Base-by-base conservation (phyloP, 306 rosid genomes). In the Dicorynia guianensis region DNA sequence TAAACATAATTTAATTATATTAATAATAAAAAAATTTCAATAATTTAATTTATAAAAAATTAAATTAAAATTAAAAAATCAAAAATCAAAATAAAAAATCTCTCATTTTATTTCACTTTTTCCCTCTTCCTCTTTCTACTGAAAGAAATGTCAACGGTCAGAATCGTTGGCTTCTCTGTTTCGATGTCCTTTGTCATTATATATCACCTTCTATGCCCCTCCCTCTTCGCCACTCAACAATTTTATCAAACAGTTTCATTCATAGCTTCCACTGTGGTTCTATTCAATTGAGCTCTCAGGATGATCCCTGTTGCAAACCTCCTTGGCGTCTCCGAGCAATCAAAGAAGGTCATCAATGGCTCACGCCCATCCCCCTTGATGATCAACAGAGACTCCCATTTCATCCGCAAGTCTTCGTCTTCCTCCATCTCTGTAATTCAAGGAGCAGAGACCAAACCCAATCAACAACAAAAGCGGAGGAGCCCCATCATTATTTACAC, bases 401-500 rank as follows among this genome's bases (percentile, higher is more conserved):
- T 64, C 36, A 81, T 89, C 9, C 78, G 82, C 0, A 95, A 90
- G 76, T 47, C 82, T 34, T 74, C 82, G n/a, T 67, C 59, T 2
- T 75, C 68, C 5, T 66, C 72, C 71, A 14, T 17, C 14, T 54
- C 13, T 3, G 8, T 14, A 1, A 19, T 40, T 55, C 14, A 52
- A 6, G 13, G 15, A 6, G 4, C 8, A 40, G 35, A 6, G 11
- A 40, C 17, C 39, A 11, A 34, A 11, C 17, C 34, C 12, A 54
- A 11, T 12, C 78, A 49, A 46, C 79, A 72, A 11, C 85, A 79
- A 40, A 83, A 69, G 18, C 82, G 63, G 35, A 77, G 78, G 9
- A 77, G 49, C n/a, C 98, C 97, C 6, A 74, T 95, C 49, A 92
- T 95, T 53, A 92, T 92, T 9, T 95, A 92, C 89, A 81, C 93